Base-by-base conservation (phyloP, 2,329 filamentous ascomycete genomes). In the Lanzia echinophila region DNA sequence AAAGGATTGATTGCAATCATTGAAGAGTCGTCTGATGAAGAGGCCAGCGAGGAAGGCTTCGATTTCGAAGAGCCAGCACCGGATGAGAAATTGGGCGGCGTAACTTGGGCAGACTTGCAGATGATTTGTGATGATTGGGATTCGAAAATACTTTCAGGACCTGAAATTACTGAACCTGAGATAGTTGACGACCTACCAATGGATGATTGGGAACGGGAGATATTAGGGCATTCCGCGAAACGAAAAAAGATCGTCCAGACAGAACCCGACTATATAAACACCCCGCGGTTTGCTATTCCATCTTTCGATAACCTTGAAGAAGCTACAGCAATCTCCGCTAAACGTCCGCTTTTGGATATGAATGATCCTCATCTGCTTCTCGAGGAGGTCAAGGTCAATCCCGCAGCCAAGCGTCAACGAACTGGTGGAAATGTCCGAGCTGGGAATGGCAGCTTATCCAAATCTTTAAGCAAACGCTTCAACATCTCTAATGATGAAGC, bases 401-500 rank as follows among this genome's bases (percentile, higher is more conserved):
- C 79, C 28, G 75, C 79, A 11, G 72, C 79, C 17, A 87, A 88
- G 68, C 80, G 83, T 54, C 75, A 57, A 36, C 60, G 65, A 6
- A 43, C 65, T 22, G 59, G 53, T 47, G 72, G 75, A 49, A 83
- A 83, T 58, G 77, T 81, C 59, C 84, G 79, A 58, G 84, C 83
- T 74, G 82, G 80, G 7, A 86, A 82, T 54, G 82, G 84, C 15
- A 86, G 83, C 48, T 73, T 90, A 41, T 83, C 84, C 3, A 87
- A 86, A 52, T 84, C 88, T 53, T 79, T 96, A 34, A 82, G 82
- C 36, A 82, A 86, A 61, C 85, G 92, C 41, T 99, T 96, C 77
- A 97, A 97, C 67, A 88, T 95, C 55, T 96, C 91, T 31, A 97
- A 97, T 59, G 94, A 99, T 65, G 87, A 94, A 56, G 91, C 91